Conservation (phyloP, 371 early-diverging fungal species). For the Lichtheimia ornata region DNA sequence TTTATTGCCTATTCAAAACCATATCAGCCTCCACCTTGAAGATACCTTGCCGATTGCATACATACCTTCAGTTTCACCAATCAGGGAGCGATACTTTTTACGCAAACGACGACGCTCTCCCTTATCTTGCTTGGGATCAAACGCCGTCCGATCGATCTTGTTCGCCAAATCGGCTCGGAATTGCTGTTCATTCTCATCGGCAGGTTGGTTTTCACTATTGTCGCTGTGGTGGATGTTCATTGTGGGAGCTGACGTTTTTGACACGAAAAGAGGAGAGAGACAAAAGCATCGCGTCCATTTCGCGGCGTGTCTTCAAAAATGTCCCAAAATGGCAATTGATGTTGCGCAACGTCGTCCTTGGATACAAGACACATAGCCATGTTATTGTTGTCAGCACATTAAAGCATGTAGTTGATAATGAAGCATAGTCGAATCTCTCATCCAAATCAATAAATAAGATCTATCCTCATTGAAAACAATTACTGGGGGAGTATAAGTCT, state of each 20-base stretch:
- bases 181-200: constrained; percentile 13
- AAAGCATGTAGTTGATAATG: not conserved
- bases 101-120: constrained; percentile 53
- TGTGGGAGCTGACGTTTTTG: not conserved
- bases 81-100: constrained; percentile 51
- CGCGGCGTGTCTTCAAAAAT: not conserved
- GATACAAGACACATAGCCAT: not conserved
- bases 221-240: not conserved
- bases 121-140: constrained; percentile 51
- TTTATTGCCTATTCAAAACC: constrained; percentile 30
- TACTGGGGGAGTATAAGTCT: too few relatives aligned
- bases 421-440: too few relatives aligned
- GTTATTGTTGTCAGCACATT: not conserved
- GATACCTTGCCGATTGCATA: not conserved
- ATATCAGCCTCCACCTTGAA: not conserved
- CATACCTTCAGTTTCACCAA: constrained; percentile 50
- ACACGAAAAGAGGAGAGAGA: not conserved
- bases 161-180: constrained; percentile 11
- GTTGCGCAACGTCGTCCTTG: not conserved
- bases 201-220: not conserved
- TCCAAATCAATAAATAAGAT: not conserved
- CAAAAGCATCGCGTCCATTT: not conserved
- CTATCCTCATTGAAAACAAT: not conserved
- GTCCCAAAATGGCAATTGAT: not conserved
- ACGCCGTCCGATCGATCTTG: constrained; percentile 28